Evolutionary conservation across 371 early-diverging fungal species (phyloP), one percentile per base, ranked within the genome.

Genomic region (Syncephalis fuscata): DNA sequence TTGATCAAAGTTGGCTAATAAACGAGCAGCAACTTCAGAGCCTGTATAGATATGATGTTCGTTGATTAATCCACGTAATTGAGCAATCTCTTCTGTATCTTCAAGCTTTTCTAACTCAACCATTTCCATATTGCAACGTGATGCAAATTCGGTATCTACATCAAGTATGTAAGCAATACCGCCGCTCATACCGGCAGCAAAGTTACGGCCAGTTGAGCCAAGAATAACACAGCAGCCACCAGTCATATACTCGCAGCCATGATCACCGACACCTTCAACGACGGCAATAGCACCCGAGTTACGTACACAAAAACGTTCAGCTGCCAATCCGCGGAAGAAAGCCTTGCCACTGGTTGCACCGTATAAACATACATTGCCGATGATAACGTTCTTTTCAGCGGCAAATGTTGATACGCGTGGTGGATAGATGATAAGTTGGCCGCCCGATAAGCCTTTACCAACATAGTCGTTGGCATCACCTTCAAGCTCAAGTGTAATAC

Each of bases 221-320:
- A 92, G 68, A 40, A 91, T 75, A 37, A 92, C 71, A 24, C 80
- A 82, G 16, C 85, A 73, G 37, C 92, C 93, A 27, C 90, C 93
- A 11, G 93, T 92, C 93, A 92, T 92, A 73, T 96, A 96, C 68
- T 96, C 97, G 67, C 93, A 93, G 44, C 94, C 97, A 62, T 96
- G 97, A 66, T 96, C 97, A 50, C 97, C 94, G 7, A 85, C 81
- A 52, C 97, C 97, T 69, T 96, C 97, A 48, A 88, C 85, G 3
- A 96, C 93, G 36, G 92, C 92, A 44, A 63, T 64, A 15, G 94
- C 97, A 50, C 97, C 97, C 5, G 92, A 92, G 68, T 96, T 96
- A 61, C 97, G 82, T 45, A 96, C 94, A 50, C 87, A 82, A 74
- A 96, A 96, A 58, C 97, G 82, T 65, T 96, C 97, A 16, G 92